These are phyloP conservation scores for Mortierella antarctica DNA, from an alignment of 192 early-diverging fungal genomes.

Conservation along the genomic window DNA sequence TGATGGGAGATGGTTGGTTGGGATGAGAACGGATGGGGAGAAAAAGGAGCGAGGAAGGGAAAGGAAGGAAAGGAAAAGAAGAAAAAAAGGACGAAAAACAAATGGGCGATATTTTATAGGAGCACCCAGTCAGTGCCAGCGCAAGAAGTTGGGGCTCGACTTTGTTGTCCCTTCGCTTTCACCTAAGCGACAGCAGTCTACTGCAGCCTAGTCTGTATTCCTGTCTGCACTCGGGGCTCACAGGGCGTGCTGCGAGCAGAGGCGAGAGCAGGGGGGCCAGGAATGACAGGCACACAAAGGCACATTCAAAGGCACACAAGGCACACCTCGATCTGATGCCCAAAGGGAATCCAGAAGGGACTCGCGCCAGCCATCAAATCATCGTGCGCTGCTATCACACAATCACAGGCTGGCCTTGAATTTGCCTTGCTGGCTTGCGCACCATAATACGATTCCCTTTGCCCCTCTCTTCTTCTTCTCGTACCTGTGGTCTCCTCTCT, in stretches of 20 bases:
- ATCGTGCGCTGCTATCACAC: constrained; percentile 32
- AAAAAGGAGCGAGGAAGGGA: constrained; percentile 7
- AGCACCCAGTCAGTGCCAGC: not conserved
- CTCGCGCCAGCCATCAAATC: constrained; percentile 19
- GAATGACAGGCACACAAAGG: not conserved
- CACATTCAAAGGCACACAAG: not conserved
- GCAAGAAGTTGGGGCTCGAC: not conserved
- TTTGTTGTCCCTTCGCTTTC: not conserved
- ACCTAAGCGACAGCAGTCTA: not conserved
- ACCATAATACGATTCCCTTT: too few species aligned
- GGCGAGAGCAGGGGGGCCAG: not conserved
- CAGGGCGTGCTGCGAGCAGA: not conserved
- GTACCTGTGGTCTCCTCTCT: too few species aligned
- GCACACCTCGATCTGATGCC: not conserved
- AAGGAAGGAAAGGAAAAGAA: constrained; percentile 9
- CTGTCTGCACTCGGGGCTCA: not conserved
- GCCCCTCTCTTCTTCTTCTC: too few species aligned
- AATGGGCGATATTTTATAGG: constrained; percentile 19
- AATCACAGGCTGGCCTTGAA: not conserved
- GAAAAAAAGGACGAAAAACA: constrained; percentile 6
- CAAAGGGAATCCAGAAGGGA: not conserved
- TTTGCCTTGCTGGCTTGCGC: too few species aligned
- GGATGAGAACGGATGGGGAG: constrained; percentile 10
- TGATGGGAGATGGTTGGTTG: constrained; percentile 1
- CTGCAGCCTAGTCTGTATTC: not conserved